Evolutionary conservation across 768 basidiomycete genomes (phyloP), one percentile per base, ranked within the genome.

Genomic region (Mycena kentingensis): DNA sequence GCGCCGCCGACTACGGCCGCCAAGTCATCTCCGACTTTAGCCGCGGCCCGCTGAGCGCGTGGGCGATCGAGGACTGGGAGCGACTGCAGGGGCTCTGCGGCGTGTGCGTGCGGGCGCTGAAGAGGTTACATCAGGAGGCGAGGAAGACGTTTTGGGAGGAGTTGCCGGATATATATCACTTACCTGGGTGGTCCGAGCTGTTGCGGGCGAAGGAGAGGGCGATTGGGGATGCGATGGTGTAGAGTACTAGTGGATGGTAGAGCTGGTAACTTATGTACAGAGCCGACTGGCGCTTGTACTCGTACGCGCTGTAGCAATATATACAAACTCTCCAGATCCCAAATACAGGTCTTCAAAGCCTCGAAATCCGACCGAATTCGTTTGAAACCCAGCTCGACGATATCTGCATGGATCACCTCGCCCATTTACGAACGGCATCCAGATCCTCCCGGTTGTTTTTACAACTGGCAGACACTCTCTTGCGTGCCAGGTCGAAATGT

Each of bases 171-270:
- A 43, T 49, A 12, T 54, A 54, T 24, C n/a, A 25, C 1, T 21
- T 54, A 16, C 52, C 52, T 4, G 18, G 46, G 7, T 54, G 52
- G 52, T 27, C 31, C 2, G 38, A 48, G 92, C 69, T 84, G 73
- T 49, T 96, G 77, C 28, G 93, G 81, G 73, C 97, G 93, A 49
- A 98, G 87, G 76, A 93, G 92, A 70, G 96, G 90, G 50, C 85
- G 87, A 65, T 78, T 81, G 63, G 92, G 87, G 62, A 24, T 34
- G 22, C 26, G 25, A 10, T 42, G 25, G 16, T 32, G 8, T 32
- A 32, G 31, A 32, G 8, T 32, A 32, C 8, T 32, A 32, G 31
- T 32, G 31, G n/a, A n/a, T n/a, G n/a, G n/a, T n/a, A n/a, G n/a
- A n/a, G n/a, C n/a, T n/a, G n/a, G n/a, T n/a, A n/a, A n/a, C n/a